These are phyloP conservation scores for Coniella lustricola DNA, from an alignment of 2,329 filamentous ascomycete species.

Conservation along the genomic window DNA sequence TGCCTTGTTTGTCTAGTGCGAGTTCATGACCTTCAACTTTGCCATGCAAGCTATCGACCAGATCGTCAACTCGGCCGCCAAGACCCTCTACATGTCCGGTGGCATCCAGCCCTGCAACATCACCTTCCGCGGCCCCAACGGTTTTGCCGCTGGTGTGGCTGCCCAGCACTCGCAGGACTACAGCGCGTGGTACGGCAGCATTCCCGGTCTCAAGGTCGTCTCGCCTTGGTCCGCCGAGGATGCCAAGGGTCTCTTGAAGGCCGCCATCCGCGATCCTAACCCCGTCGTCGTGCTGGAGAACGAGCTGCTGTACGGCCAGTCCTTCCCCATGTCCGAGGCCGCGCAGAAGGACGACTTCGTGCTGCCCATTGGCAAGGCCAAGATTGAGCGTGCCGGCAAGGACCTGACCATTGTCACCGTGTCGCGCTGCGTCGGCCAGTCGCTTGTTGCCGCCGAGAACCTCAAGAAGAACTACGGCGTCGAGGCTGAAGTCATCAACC, in stretches of 20 bases:
- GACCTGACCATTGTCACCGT: conserved; percentile 93
- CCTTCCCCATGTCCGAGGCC: conserved; percentile 95
- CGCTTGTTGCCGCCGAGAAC: conserved; percentile 77
- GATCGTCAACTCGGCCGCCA: conserved; percentile 97
- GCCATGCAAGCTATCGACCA: conserved; percentile 99
- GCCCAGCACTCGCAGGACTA: conserved; percentile 99
- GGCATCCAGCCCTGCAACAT: conserved; percentile 99
- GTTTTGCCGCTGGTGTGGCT: conserved; percentile 89
- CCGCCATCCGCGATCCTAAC: conserved; percentile 96
- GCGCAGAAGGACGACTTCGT: conserved; percentile 96
- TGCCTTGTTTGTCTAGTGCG: conserved; percentile 53
- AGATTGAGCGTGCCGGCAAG: conserved; percentile 94
- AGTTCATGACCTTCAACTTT: conserved; percentile 99
- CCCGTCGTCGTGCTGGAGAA: conserved; percentile 89
- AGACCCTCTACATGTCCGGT: conserved; percentile 99
- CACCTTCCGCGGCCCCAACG: conserved; percentile 98
- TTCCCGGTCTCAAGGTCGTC: conserved; percentile 95
- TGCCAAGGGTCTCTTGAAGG: conserved; percentile 96
- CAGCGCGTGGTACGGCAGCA: conserved; percentile 97
- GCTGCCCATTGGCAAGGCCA: conserved; percentile 95
- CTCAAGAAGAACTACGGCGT: conserved; percentile 96
- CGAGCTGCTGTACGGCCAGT: conserved; percentile 85
- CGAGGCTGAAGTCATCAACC: conserved; percentile 94
- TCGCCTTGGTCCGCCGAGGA: conserved; percentile 95
- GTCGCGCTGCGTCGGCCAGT: conserved; percentile 92